These are phyloP conservation scores for Boletellus ananiceps DNA, from an alignment of 768 basidiomycete genomes.

Conservation along the genomic window DNA sequence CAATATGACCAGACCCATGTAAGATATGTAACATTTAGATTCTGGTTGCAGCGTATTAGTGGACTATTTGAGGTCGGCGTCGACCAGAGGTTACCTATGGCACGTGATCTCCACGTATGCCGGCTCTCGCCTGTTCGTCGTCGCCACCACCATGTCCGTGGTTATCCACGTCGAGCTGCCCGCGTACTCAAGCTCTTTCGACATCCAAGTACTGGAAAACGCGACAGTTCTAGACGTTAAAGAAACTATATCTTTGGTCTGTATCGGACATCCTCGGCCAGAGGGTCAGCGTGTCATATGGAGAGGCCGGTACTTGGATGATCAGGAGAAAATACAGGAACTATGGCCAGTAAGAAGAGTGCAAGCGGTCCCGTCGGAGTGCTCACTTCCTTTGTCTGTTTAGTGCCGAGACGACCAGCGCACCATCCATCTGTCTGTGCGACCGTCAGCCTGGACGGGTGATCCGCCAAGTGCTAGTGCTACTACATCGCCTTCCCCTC, in stretches of 20 bases:
- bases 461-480: slow-evolving; percentile 39
- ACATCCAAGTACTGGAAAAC: slow-evolving; percentile 43
- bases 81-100: too few relatives aligned
- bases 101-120: slow-evolving; percentile 34
- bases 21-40: too few relatives aligned
- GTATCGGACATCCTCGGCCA: slow-evolving; percentile 58
- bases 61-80: too few relatives aligned
- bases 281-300: slow-evolving; percentile 77
- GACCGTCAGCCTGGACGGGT: slow-evolving; percentile 69
- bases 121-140: background rate
- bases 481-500: slow-evolving; percentile 12
- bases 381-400: slow-evolving; percentile 4
- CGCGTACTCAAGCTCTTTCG: slow-evolving; percentile 66
- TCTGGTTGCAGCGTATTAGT: too few relatives aligned
- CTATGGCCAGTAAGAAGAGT: slow-evolving; percentile 60
- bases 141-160: slow-evolving; percentile 23
- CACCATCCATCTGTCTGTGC: slow-evolving; percentile 73
- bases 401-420: slow-evolving; percentile 56
- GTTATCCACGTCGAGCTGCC: slow-evolving; percentile 68
- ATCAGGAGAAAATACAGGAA: slow-evolving; percentile 60
- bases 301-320: slow-evolving; percentile 61
- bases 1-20: too few relatives aligned
- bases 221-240: slow-evolving; percentile 63
- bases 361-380: background rate
- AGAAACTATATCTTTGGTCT: slow-evolving; percentile 53